Conservation (phyloP, 2,329 filamentous ascomycete species). For the Aspergillus flavus region DNA sequence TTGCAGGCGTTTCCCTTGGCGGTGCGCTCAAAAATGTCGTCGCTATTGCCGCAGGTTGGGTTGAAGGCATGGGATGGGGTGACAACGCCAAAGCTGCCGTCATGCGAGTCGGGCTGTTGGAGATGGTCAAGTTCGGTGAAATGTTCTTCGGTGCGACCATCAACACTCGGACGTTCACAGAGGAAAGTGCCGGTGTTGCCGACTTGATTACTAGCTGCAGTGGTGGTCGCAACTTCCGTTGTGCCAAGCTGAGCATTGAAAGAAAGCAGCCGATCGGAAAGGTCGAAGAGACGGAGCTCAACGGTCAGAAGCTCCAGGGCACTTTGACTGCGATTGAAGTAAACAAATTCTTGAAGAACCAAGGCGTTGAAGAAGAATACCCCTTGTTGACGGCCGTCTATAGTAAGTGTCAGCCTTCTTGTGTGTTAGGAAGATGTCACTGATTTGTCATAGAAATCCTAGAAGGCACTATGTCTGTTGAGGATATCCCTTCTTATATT, state of each 20-base stretch:
- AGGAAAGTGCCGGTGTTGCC: constrained; percentile 91
- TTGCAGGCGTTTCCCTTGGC: constrained; percentile 93
- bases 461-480: constrained; percentile 72
- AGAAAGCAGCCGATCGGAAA: constrained; percentile 79
- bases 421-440: constrained; percentile 18
- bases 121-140: constrained; percentile 96
- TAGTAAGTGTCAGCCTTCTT: constrained; percentile 43
- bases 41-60: constrained; percentile 89
- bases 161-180: constrained; percentile 85
- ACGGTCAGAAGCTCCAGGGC: constrained; percentile 95
- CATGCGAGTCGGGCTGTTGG: constrained; percentile 92
- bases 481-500: constrained; percentile 77
- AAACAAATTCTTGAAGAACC: constrained; percentile 79
- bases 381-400: constrained; percentile 91
- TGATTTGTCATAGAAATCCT: constrained; percentile 62
- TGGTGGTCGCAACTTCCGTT: constrained; percentile 90
- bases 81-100: constrained; percentile 99
- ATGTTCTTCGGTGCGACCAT: constrained; percentile 87
- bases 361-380: constrained; percentile 78
- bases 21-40: constrained; percentile 97
- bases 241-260: constrained; percentile 84
- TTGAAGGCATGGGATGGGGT: constrained; percentile 94
- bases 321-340: constrained; percentile 91
- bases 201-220: constrained; percentile 94
- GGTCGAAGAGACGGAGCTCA: constrained; percentile 85